Conservation (phyloP, 352 stramenopile genomes). For the Phytophthora parvispora region DNA sequence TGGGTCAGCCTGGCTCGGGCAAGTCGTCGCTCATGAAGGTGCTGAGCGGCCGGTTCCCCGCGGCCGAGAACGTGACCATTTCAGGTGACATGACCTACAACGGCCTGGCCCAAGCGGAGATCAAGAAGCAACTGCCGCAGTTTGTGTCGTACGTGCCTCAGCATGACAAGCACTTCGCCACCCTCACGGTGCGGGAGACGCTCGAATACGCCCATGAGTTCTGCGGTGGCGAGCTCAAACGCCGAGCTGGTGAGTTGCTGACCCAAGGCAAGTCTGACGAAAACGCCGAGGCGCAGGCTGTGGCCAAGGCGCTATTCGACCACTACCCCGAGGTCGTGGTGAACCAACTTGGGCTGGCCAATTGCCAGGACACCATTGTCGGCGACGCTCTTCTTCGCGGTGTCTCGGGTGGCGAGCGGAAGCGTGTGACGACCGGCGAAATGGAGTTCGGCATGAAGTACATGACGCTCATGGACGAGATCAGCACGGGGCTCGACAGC, state of each 20-base stretch:
- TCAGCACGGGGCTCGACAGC: constrained; percentile 93
- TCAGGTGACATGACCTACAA: constrained; percentile 65
- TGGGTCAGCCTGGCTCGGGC: constrained; percentile 35
- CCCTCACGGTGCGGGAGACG: constrained; percentile 65
- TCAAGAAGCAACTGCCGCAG: constrained; percentile 54
- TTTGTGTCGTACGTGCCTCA: constrained; percentile 64
- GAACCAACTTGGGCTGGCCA: constrained; percentile 58
- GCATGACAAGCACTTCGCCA: constrained; percentile 45
- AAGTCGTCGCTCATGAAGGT: constrained; percentile 43
- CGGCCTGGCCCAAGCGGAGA: constrained; percentile 26
- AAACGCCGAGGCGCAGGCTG: constrained; percentile 42
- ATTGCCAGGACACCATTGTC: constrained; percentile 72
- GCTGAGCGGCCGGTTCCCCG: constrained; percentile 54
- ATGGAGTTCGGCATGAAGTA: constrained; percentile 86
- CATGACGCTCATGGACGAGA: constrained; percentile 91
- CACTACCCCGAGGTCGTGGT: constrained; percentile 64
- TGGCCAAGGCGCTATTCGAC: constrained; percentile 43
- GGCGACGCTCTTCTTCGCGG: constrained; percentile 66
- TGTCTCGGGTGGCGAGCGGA: constrained; percentile 76
- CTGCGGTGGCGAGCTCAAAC: constrained; percentile 53
- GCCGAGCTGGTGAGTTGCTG: constrained; percentile 40
- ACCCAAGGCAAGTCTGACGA: constrained; percentile 47
- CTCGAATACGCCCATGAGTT: constrained; percentile 66
- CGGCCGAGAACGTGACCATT: constrained; percentile 46
- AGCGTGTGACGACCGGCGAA: constrained; percentile 51